Evolutionary conservation across 495 filamentous ascomycete species (phyloP).

Genomic region (Opeltia flavorubescens): DNA sequence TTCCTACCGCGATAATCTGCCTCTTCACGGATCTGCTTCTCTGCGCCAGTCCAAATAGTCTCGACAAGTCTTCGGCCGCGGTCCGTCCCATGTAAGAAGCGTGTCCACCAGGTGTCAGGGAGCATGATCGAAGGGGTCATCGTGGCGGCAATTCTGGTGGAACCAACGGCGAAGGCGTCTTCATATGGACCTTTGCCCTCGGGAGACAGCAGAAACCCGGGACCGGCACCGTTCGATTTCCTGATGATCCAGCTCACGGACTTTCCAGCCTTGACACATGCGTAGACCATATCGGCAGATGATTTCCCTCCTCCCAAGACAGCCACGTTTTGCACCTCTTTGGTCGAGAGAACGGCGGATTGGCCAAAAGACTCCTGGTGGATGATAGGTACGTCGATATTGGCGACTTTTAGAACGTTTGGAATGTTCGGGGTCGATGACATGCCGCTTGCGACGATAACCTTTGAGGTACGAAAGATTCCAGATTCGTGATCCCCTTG

Average conservation of each 20-base stretch:
- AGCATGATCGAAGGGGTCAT: slow-evolving; percentile 10
- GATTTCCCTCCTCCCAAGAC: slow-evolving; percentile 31
- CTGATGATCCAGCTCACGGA: slow-evolving; percentile 29
- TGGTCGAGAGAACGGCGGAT: slow-evolving; percentile 16
- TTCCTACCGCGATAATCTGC: slow-evolving; percentile 3
- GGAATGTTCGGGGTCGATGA: slow-evolving; percentile 26
- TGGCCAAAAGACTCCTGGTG: slow-evolving; percentile 28
- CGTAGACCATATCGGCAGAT: slow-evolving; percentile 30
- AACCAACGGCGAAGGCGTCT: slow-evolving; percentile 6
- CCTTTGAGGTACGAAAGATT: slow-evolving; percentile 17
- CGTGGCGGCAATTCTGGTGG: slow-evolving; percentile 6
- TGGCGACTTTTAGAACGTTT: slow-evolving; percentile 13
- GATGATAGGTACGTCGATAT: slow-evolving; percentile 23
- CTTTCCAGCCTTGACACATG: slow-evolving; percentile 23
- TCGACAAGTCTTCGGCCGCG: slow-evolving; percentile 17
- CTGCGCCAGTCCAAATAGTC: slow-evolving; percentile 13
- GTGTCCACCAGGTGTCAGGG: slow-evolving; percentile 19
- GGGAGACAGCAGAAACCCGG: slow-evolving; percentile 5
- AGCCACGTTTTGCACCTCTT: slow-evolving; percentile 16
- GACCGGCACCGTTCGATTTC: slow-evolving; percentile 21
- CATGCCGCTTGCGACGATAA: slow-evolving; percentile 28
- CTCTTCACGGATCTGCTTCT: slow-evolving; percentile 11
- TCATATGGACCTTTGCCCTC: background rate
- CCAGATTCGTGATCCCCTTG: slow-evolving; percentile 5
- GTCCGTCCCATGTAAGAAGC: slow-evolving; percentile 18